Evolutionary conservation across 2,329 filamentous ascomycete genomes (phyloP).

Genomic region (Botrytis sinoallii): DNA sequence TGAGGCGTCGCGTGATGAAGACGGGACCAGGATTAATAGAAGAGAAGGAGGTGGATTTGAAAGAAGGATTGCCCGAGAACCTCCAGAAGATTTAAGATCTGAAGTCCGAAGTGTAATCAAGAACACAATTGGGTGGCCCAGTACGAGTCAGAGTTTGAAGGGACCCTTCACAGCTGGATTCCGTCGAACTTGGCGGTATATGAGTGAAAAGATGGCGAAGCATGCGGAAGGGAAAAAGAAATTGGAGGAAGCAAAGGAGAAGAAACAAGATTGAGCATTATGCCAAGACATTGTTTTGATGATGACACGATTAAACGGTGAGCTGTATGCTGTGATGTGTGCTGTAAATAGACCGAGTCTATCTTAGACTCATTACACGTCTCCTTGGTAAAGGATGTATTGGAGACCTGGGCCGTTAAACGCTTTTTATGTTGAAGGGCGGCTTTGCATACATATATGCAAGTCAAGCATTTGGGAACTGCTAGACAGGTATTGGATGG

Average conservation of each 20-base stretch:
- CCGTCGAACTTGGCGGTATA: constrained; percentile 66
- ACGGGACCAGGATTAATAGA: constrained; percentile 64
- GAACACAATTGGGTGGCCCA: constrained; percentile 89
- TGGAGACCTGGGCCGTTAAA: neutral
- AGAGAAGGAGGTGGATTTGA: constrained; percentile 84
- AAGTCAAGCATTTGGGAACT: constrained; percentile 1
- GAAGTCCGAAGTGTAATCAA: constrained; percentile 75
- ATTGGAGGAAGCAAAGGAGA: constrained; percentile 19
- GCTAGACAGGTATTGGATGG: constrained; percentile 6
- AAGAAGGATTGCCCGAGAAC: constrained; percentile 71
- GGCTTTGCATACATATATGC: neutral
- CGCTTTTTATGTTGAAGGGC: neutral
- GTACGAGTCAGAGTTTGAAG: constrained; percentile 83
- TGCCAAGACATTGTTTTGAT: constrained; percentile 1
- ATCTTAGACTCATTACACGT: constrained; percentile 5
- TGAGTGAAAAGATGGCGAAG: constrained; percentile 76
- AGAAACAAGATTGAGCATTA: constrained; percentile 3
- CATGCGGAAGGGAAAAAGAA: constrained; percentile 42
- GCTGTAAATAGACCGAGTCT: constrained; percentile 13
- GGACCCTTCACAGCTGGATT: constrained; percentile 76
- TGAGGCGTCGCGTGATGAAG: constrained; percentile 68
- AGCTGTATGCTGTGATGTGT: constrained; percentile 12
- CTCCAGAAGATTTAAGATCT: constrained; percentile 61
- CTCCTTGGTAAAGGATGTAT: neutral
- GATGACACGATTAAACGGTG: constrained; percentile 5